phyloP scores from a whole-genome alignment of 2,329 filamentous ascomycete genomes.

The Leptographium procerum region DNA sequence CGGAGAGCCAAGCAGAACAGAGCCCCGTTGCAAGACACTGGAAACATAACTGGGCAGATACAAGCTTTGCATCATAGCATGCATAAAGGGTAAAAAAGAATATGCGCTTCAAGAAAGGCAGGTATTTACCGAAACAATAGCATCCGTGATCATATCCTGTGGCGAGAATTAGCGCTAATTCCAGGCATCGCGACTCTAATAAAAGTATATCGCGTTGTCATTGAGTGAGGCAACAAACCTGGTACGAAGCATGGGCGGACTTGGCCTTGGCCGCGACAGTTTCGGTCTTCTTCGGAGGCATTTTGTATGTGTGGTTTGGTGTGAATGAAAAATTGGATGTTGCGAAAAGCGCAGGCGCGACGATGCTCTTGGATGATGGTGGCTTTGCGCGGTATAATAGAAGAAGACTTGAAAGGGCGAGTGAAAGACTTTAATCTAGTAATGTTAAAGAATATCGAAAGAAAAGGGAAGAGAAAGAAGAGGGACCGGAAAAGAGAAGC shows the following conservation, averaged over 20 bases:
- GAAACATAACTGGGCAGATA: neutral
- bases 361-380: conserved; percentile 6
- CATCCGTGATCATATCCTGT: conserved; percentile 53
- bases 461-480: conserved; percentile 1
- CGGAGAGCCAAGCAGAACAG: neutral
- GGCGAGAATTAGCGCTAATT: conserved; percentile 5
- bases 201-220: neutral
- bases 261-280: conserved; percentile 37
- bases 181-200: neutral
- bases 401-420: conserved; percentile 9
- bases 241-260: conserved; percentile 42
- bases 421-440: neutral
- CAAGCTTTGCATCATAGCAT: neutral
- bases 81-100: conserved; percentile 11
- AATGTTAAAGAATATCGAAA: neutral
- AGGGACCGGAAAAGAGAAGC: conserved; percentile 24
- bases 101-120: conserved; percentile 4
- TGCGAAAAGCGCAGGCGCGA: conserved; percentile 10
- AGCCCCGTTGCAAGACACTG: neutral
- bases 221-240: conserved; percentile 31
- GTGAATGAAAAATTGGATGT: neutral
- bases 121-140: conserved; percentile 46
- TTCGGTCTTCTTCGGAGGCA: conserved; percentile 49
- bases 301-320: conserved; percentile 20
- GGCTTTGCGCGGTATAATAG: neutral